These are phyloP conservation scores for Entomophthora muscae DNA, from an alignment of 371 early-diverging fungal genomes.

Conservation along the genomic window DNA sequence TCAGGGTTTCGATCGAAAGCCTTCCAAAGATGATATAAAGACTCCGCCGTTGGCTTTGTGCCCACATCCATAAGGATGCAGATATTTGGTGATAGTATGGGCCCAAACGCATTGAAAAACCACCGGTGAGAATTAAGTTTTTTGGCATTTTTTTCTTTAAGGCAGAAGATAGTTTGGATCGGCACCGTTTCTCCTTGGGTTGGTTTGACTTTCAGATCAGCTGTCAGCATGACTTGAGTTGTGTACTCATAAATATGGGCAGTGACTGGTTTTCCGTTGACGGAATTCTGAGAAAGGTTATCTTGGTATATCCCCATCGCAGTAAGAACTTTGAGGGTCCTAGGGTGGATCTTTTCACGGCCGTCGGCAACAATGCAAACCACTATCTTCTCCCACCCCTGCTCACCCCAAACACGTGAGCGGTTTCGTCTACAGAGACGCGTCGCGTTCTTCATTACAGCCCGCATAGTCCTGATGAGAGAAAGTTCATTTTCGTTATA, in stretches of 20 bases:
- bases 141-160: slow-evolving; percentile 76
- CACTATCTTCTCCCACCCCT: slow-evolving; percentile 69
- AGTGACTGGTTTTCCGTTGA: slow-evolving; percentile 31
- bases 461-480: slow-evolving; percentile 53
- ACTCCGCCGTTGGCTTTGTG: slow-evolving; percentile 33
- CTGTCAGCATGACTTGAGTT: slow-evolving; percentile 38
- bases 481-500: slow-evolving; percentile 40
- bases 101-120: slow-evolving; percentile 67
- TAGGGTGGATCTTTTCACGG: slow-evolving; percentile 39
- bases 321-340: slow-evolving; percentile 30
- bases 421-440: slow-evolving; percentile 44
- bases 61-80: slow-evolving; percentile 63
- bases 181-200: slow-evolving; percentile 37
- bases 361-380: slow-evolving; percentile 75
- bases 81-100: slow-evolving; percentile 43
- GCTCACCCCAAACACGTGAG: slow-evolving; percentile 43
- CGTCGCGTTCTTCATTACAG: slow-evolving; percentile 61
- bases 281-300: slow-evolving; percentile 41
- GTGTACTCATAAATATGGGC: slow-evolving; percentile 76
- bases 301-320: slow-evolving; percentile 56
- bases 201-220: slow-evolving; percentile 24
- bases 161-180: slow-evolving; percentile 57
- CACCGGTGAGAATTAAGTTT: slow-evolving; percentile 79
- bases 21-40: slow-evolving; percentile 52
- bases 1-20: slow-evolving; percentile 35